Base-by-base conservation (phyloP, 2,329 filamentous ascomycete species). In the Sporothrix pseudoabietina region DNA sequence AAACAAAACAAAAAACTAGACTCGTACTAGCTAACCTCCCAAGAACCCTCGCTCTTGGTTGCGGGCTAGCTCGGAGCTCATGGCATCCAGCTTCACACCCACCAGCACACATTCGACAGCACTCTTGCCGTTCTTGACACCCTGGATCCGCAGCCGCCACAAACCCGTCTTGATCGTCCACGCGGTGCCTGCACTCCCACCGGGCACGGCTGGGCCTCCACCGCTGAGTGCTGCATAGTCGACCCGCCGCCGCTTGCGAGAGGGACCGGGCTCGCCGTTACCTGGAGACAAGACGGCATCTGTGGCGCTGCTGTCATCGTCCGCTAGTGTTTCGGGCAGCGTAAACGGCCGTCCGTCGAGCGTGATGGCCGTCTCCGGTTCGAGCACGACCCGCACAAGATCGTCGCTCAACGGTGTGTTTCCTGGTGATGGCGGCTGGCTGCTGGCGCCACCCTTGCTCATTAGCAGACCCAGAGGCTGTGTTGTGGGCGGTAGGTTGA, bases 81-180 rank as follows among this genome's bases (percentile, higher is more conserved):
- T 87, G 0, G 90, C 91, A 77, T 97, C 92, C 35, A 97, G 79
- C 80, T 92, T 94, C 47, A 94, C 92, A 0, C 90, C 92, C 19
- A 92, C 85, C 69, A 97, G 85, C 30, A 93, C 86, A 74, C 93
- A 91, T 81, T 95, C 91, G 72, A 91, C 85, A 1, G 84, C 84
- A 52, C 83, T 84, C 78, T 86, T 88, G 68, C 86, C 85, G 69
- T 82, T 84, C 73, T 78, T 82, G 2, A 82, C 79, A 16, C 81
- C 81, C 78, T 91, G 90, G 39, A 97, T 88, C 57, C 88, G 85
- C 76, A 94, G 79, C 74, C 91, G 85, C 91, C 92, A 94, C 80
- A 93, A 91, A 0, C 91, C 91, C 19, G 85, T 91, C 73, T 84
- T 85, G 26, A 94, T 84, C 52, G 89, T 84, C 91, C 91, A 94